Evolutionary conservation across 2,329 filamentous ascomycete genomes (phyloP).

Genomic region (Calonectria montana): DNA sequence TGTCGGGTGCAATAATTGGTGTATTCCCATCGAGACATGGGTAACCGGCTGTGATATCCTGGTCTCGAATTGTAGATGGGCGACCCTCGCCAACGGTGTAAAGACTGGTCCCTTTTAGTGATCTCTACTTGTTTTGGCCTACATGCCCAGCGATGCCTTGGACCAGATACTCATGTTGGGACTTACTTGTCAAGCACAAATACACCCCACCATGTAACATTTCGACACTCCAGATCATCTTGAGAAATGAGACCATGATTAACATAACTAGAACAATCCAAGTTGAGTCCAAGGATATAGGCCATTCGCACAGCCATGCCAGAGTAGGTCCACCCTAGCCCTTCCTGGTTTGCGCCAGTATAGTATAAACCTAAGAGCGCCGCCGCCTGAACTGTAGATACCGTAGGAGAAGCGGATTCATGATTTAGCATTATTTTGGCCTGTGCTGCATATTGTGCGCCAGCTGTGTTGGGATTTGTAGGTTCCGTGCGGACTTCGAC

Average conservation of each 20-base stretch:
- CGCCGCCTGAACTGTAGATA: not conserved
- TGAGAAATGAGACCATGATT: not conserved
- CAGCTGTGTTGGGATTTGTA: not conserved
- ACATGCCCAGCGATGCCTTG: not conserved
- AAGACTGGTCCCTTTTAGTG: not conserved
- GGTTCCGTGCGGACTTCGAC: not conserved
- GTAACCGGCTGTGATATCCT: not conserved
- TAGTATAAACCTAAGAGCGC: not conserved
- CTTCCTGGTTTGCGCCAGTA: not conserved
- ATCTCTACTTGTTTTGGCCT: not conserved
- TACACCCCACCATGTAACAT: not conserved
- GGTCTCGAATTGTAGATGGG: not conserved
- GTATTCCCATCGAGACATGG: not conserved
- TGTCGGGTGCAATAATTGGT: not conserved
- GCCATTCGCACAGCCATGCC: not conserved
- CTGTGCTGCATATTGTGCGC: not conserved
- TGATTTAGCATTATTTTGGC: not conserved
- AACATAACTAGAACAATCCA: not conserved
- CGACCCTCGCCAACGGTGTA: not conserved
- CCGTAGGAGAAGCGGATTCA: not conserved
- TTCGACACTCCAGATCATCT: not conserved
- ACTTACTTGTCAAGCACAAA: not conserved
- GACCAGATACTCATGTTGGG: not conserved
- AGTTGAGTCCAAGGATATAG: not conserved
- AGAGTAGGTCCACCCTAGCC: not conserved